Conservation (phyloP, 2,329 filamentous ascomycete species). For the Neofusicoccum umdonicola region DNA sequence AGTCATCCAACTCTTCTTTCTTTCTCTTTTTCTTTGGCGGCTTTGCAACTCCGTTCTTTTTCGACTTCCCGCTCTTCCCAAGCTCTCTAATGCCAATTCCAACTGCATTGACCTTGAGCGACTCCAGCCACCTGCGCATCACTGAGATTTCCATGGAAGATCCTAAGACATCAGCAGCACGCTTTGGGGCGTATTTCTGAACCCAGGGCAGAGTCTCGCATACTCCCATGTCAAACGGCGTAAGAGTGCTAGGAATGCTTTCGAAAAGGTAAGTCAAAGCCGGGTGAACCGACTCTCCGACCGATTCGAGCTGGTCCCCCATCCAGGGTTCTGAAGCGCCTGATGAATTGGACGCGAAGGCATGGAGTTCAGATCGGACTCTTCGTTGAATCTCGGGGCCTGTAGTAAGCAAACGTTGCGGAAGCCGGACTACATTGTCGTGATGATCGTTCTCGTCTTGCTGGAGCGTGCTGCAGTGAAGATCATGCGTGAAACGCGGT, state of each 20-base stretch:
- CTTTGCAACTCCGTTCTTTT: constrained; percentile 23
- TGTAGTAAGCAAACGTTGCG: constrained; percentile 36
- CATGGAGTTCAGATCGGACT: constrained; percentile 27
- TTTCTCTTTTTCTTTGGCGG: constrained; percentile 61
- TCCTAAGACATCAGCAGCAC: constrained; percentile 73
- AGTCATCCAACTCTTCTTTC: constrained; percentile 33
- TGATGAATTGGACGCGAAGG: background rate
- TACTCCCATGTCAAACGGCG: constrained; percentile 74
- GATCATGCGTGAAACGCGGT: background rate
- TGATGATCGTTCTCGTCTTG: background rate
- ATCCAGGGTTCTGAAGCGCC: background rate
- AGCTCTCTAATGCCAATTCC: constrained; percentile 55
- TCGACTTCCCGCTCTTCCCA: constrained; percentile 15
- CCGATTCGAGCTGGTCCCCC: background rate
- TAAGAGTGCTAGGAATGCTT: constrained; percentile 61
- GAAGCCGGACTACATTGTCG: constrained; percentile 15
- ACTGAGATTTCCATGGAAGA: constrained; percentile 65
- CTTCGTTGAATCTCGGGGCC: constrained; percentile 40
- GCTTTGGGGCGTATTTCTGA: constrained; percentile 78
- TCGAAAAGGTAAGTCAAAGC: constrained; percentile 60
- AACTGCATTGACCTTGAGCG: constrained; percentile 73
- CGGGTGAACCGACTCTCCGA: constrained; percentile 46
- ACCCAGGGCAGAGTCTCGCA: constrained; percentile 75
- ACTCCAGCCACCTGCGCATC: constrained; percentile 77
- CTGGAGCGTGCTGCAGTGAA: background rate